Conservation (phyloP, 2,329 filamentous ascomycete genomes). For the Colletotrichum eremochloae region DNA sequence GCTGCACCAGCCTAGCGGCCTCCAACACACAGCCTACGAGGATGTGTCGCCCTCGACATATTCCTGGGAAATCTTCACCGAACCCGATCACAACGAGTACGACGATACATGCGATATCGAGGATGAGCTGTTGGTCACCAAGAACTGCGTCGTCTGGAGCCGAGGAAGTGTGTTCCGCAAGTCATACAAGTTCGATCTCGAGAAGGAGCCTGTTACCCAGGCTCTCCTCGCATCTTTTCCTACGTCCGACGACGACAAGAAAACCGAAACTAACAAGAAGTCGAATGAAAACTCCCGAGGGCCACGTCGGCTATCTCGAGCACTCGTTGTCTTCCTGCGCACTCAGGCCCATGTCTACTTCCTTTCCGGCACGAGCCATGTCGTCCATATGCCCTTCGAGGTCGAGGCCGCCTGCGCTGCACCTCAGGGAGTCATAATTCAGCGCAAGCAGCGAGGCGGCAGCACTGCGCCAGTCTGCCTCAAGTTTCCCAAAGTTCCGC, state of each 20-base stretch:
- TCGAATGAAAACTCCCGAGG: slow-evolving; percentile 36
- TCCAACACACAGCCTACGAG: slow-evolving; percentile 87
- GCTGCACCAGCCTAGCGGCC: slow-evolving; percentile 86
- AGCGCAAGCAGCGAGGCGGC: slow-evolving; percentile 76
- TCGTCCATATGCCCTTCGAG: slow-evolving; percentile 94
- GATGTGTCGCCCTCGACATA: slow-evolving; percentile 78
- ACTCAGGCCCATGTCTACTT: slow-evolving; percentile 96
- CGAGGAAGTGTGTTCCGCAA: slow-evolving; percentile 87
- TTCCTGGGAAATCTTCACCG: slow-evolving; percentile 76
- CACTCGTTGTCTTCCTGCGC: slow-evolving; percentile 90
- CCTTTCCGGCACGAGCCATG: slow-evolving; percentile 86
- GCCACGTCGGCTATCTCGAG: slow-evolving; percentile 64
- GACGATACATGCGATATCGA: slow-evolving; percentile 63
- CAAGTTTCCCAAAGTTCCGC: slow-evolving; percentile 74
- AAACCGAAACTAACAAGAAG: slow-evolving; percentile 30
- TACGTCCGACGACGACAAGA: slow-evolving; percentile 58
- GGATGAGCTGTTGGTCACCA: slow-evolving; percentile 85
- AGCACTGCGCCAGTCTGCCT: slow-evolving; percentile 65
- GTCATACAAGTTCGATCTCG: slow-evolving; percentile 86
- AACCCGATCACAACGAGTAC: slow-evolving; percentile 49
- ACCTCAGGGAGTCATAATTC: slow-evolving; percentile 85
- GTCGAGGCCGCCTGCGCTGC: slow-evolving; percentile 88
- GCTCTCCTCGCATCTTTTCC: slow-evolving; percentile 89
- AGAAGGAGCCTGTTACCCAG: slow-evolving; percentile 88
- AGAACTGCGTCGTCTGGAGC: slow-evolving; percentile 87